Conservation (phyloP, 805 yeast genomes). For the Wickerhamiella hasegawae region DNA sequence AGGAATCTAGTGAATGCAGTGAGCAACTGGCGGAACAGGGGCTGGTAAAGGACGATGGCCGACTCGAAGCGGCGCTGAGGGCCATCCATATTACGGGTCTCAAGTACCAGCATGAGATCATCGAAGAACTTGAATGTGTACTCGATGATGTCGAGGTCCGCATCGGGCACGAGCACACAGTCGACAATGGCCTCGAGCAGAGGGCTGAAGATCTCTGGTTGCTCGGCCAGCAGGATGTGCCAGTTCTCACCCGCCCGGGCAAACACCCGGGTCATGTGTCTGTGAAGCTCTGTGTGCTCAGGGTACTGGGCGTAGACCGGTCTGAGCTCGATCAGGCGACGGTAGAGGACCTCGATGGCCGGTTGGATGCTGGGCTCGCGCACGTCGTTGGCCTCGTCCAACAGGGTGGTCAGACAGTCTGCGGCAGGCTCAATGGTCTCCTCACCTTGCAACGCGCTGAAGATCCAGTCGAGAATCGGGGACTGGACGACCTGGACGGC, state of each 20-base stretch:
- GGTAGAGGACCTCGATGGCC: slow-evolving; percentile 44
- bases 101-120: slow-evolving; percentile 54
- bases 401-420: slow-evolving; percentile 70
- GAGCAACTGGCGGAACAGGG: slow-evolving; percentile 42
- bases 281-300: slow-evolving; percentile 11
- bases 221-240: slow-evolving; percentile 70
- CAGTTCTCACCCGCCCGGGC: slow-evolving; percentile 93
- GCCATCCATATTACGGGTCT: not conserved
- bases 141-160: slow-evolving; percentile 72
- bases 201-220: slow-evolving; percentile 53
- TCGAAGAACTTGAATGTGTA: slow-evolving; percentile 92
- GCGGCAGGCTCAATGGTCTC: slow-evolving; percentile 69
- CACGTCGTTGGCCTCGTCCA: slow-evolving; percentile 68
- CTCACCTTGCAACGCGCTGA: slow-evolving; percentile 39
- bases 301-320: slow-evolving; percentile 6
- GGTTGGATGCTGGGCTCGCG: slow-evolving; percentile 28
- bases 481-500: slow-evolving; percentile 49
- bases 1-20: slow-evolving; percentile 50
- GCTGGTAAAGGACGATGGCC: slow-evolving; percentile 23
- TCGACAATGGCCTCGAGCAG: slow-evolving; percentile 58
- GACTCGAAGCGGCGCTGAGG: slow-evolving; percentile 16
- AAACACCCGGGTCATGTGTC: slow-evolving; percentile 35
- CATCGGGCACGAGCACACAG: slow-evolving; percentile 51
- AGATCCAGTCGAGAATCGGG: slow-evolving; percentile 52
- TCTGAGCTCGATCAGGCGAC: slow-evolving; percentile 37